Evolutionary conservation across 768 basidiomycete species (phyloP), one percentile per base, ranked within the genome.

Genomic region (Dentipellis fragilis): DNA sequence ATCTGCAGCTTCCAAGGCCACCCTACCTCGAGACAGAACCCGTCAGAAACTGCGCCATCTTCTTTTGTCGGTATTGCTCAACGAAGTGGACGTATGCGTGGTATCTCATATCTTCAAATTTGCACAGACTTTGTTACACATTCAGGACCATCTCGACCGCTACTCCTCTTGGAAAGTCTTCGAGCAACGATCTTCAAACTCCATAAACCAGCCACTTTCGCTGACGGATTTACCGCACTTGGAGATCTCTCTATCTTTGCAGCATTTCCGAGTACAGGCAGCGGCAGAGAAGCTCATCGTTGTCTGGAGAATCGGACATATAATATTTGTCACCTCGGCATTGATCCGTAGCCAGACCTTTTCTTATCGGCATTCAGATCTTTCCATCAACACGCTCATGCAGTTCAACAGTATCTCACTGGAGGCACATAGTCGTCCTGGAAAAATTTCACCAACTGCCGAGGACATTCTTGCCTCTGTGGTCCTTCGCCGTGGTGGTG

Each of bases 261-360:
- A 68, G 7, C 71, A 65, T 8, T 59, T 85, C 45, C 73, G 73
- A 23, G 63, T 87, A n/a, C 78, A 76, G 54, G 85, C 85, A 8
- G 82, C 79, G 5, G 85, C 87, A 7, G 84, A 85, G 63, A 88
- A 83, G 62, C 72, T 90, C 29, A 71, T 80, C 16, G 77, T 87
- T 54, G 87, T 85, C 52, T 74, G 84, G 54, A 77, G 77, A 14
- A 63, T 79, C 22, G 68, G 72, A 2, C 67, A 66, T 11, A 57
- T 78, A 10, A 74, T 72, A 52, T 64, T 70, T 40, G 66, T 68
- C 10, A 73, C 74, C 5, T 73, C 58, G n/a, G 49, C 36, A 14
- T 52, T 52, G 34, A 21, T 22, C 19, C 65, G 71, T 42, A 57
- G 58, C 52, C 59, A 58, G 60, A 51, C 63, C 68, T 50, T 59